Evolutionary conservation across 306 rosid genomes (phyloP).

Genomic region (Dalbergia oliveri): DNA sequence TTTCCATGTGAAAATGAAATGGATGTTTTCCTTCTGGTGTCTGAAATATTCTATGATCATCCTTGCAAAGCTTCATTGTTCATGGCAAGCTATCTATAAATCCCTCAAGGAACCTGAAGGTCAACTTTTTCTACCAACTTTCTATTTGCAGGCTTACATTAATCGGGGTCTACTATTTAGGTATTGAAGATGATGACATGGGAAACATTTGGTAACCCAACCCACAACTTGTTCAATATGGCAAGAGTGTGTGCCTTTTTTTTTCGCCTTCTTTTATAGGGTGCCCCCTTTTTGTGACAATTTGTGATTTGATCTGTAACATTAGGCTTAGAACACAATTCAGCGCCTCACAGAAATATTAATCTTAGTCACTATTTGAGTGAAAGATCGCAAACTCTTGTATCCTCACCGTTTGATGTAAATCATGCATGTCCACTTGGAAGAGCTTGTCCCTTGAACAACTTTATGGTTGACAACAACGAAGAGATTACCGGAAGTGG

Average conservation of each 20-base stretch:
- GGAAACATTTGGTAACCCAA: constrained; percentile 59
- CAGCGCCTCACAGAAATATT: constrained; percentile 38
- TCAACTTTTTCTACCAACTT: constrained; percentile 37
- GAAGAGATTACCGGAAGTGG: neutral
- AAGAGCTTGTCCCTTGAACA: constrained; percentile 8
- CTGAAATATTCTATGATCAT: constrained; percentile 9
- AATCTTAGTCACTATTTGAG: constrained; percentile 32
- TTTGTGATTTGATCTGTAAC: constrained; percentile 47
- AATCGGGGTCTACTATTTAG: constrained; percentile 72
- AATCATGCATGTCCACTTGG: neutral
- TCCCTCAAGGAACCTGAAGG: constrained; percentile 38
- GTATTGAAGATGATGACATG: constrained; percentile 64
- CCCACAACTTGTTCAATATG: constrained; percentile 29
- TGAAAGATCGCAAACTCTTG: constrained; percentile 28
- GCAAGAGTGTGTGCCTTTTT: constrained; percentile 11
- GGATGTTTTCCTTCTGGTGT: constrained; percentile 3
- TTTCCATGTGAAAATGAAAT: constrained; percentile 24
- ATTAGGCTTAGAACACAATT: constrained; percentile 44
- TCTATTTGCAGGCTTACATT: constrained; percentile 82
- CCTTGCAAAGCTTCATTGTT: constrained; percentile 14
- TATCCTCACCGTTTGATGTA: constrained; percentile 22
- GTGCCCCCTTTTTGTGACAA: constrained; percentile 22
- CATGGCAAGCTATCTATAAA: constrained; percentile 24
- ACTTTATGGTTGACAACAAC: neutral
- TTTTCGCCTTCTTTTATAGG: neutral